A percentile compares a stretch with the other conserved stretches of the same genome.
phyloP scores from a whole-genome alignment of 108 stramenopile genomes.

The Skeletonema grethae region DNA sequence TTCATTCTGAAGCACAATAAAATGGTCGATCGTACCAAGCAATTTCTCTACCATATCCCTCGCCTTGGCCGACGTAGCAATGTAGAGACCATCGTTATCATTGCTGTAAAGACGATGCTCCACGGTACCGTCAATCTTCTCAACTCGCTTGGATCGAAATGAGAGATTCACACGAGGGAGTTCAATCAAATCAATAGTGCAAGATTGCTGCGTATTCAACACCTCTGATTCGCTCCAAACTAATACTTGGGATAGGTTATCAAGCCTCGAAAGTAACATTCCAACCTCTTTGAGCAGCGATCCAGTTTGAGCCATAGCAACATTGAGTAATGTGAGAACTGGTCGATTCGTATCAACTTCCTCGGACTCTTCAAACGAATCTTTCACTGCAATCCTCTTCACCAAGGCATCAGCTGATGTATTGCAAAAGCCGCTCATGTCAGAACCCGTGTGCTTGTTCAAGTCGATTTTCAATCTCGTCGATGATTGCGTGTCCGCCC shows the following conservation, averaged over 20 bases:
- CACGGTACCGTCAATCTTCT: slow-evolving; percentile 67
- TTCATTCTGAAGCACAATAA: slow-evolving; percentile 92
- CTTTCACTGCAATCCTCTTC: slow-evolving; percentile 71
- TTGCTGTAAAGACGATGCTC: slow-evolving; percentile 88
- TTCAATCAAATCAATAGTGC: slow-evolving; percentile 91
- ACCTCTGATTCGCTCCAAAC: slow-evolving; percentile 91
- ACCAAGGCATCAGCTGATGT: slow-evolving; percentile 82
- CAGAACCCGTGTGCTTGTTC: slow-evolving; percentile 64
- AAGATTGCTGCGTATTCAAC: slow-evolving; percentile 63
- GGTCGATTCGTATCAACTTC: slow-evolving; percentile 61
- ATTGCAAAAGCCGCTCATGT: slow-evolving; percentile 92
- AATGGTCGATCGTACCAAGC: slow-evolving; percentile 86
- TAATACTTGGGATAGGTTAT: slow-evolving; percentile 93
- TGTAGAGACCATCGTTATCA: slow-evolving; percentile 95
- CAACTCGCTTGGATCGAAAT: slow-evolving; percentile 82
- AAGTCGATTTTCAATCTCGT: slow-evolving; percentile 78
- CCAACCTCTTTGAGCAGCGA: slow-evolving; percentile 89
- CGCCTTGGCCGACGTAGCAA: slow-evolving; percentile 83
- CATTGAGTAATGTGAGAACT: slow-evolving; percentile 85
- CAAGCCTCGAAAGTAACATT: slow-evolving; percentile 89
- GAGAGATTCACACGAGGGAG: slow-evolving; percentile 95
- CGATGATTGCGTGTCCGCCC: slow-evolving; percentile 53
- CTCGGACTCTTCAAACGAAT: slow-evolving; percentile 54
- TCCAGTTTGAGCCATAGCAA: slow-evolving; percentile 81
- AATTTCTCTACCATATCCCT: slow-evolving; percentile 81